Conservation (phyloP, 305 asterid species). For the Fraxinus latifolia region DNA sequence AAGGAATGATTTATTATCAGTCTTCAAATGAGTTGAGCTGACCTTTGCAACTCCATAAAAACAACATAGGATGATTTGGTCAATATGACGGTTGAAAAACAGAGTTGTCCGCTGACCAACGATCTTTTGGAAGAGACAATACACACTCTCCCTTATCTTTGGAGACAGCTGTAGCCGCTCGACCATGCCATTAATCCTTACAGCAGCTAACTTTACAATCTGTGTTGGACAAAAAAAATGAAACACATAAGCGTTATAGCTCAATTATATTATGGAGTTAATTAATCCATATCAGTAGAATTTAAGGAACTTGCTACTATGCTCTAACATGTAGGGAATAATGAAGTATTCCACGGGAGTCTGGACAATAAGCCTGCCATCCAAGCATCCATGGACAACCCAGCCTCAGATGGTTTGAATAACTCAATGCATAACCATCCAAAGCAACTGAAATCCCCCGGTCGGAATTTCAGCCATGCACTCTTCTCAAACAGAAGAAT, state of each 20-base stretch:
- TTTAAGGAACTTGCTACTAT: constrained; percentile 5
- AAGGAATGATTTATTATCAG: constrained; percentile 5
- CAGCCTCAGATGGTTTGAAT: not conserved
- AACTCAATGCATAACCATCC: not conserved
- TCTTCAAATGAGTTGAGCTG: constrained; percentile 25
- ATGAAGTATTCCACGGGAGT: not conserved
- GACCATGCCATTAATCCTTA: constrained; percentile 96
- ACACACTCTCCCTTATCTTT: constrained; percentile 75
- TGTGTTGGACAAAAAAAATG: constrained; percentile 23
- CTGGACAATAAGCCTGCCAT: not conserved
- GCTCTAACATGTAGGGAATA: not conserved
- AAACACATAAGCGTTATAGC: not conserved
- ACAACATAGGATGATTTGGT: constrained; percentile 94
- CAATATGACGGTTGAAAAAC: constrained; percentile 88
- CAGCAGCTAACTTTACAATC: constrained; percentile 95
- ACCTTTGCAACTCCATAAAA: constrained; percentile 98
- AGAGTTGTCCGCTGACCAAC: constrained; percentile 69
- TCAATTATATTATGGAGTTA: not conserved
- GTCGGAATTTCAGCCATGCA: not conserved
- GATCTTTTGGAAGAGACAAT: constrained; percentile 86
- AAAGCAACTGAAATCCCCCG: not conserved
- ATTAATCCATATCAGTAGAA: not conserved
- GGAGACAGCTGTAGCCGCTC: constrained; percentile 91
- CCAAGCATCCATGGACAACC: constrained; percentile 11
- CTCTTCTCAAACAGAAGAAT: not conserved